Percentiles rank a stretch among this genome's conserved stretches.
Evolutionary conservation across 129 eudicot genomes (phyloP).

Genomic region (Flaveria linearis): DNA sequence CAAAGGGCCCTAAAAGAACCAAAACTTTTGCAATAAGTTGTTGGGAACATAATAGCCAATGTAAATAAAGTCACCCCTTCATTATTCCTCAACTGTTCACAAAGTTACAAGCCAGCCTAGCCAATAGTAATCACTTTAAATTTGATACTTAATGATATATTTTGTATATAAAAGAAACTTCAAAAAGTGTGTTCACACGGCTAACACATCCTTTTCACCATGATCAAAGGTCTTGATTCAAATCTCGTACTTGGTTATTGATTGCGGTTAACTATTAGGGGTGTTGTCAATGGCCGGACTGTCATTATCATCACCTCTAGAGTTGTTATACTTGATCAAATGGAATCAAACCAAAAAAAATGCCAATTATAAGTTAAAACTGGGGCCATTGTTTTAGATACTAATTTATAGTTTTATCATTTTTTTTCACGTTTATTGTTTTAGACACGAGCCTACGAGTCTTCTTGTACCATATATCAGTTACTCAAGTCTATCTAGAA

Average conservation of each 20-base stretch:
- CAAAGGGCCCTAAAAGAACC: conserved; percentile 38
- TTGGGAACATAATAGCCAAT: conserved; percentile 42
- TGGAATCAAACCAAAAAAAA: too few relatives aligned
- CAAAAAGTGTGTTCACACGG: neutral
- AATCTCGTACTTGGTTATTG: neutral
- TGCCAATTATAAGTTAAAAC: neutral
- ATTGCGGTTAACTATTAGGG: neutral
- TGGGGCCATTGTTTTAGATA: neutral
- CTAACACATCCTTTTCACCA: neutral
- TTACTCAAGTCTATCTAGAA: neutral
- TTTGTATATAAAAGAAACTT: conserved; percentile 16
- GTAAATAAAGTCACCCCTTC: conserved; percentile 42
- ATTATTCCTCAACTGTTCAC: conserved; percentile 41
- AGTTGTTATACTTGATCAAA: too few relatives aligned
- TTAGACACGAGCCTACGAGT: neutral
- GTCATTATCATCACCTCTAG: too few relatives aligned
- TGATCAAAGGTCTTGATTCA: neutral
- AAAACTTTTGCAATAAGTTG: conserved; percentile 35
- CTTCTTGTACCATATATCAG: neutral
- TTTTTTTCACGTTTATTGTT: neutral
- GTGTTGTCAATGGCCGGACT: neutral
- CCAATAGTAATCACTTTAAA: conserved; percentile 38
- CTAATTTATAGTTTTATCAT: too few relatives aligned
- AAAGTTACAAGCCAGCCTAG: conserved; percentile 40
- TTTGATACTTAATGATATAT: conserved; percentile 29